Evolutionary conservation across 2,329 filamentous ascomycete genomes (phyloP).

Genomic region (Bipolaris zeicola): DNA sequence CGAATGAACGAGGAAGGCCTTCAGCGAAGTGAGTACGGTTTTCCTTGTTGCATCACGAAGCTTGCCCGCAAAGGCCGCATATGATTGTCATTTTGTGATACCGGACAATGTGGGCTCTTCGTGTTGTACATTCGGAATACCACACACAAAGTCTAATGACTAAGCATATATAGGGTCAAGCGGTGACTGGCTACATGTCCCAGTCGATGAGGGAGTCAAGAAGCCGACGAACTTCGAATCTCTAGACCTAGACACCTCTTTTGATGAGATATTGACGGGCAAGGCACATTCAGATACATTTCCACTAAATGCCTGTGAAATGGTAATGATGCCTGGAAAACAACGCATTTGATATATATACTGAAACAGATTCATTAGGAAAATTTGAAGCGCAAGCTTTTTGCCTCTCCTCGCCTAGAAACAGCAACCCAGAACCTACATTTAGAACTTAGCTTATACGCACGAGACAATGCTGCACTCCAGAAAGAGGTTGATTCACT

Average conservation of each 20-base stretch:
- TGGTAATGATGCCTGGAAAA: conserved; percentile 13
- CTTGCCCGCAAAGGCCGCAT: conserved; percentile 2
- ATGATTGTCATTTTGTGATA: background rate
- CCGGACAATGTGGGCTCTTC: background rate
- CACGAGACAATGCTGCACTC: conserved; percentile 44
- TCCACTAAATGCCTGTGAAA: conserved; percentile 36
- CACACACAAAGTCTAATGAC: conserved; percentile 17
- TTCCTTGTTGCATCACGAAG: conserved; percentile 8
- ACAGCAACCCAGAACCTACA: conserved; percentile 42
- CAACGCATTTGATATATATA: background rate
- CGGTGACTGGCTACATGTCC: conserved; percentile 35
- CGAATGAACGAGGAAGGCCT: conserved; percentile 29
- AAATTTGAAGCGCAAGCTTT: conserved; percentile 48
- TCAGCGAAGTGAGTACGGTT: conserved; percentile 20
- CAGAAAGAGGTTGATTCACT: conserved; percentile 47
- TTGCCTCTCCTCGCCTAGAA: conserved; percentile 40
- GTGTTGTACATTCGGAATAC: conserved; percentile 14
- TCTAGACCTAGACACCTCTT: conserved; percentile 28
- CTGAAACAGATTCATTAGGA: conserved; percentile 22
- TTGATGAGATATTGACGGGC: conserved; percentile 27
- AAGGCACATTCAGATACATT: conserved; percentile 32
- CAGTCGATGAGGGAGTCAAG: conserved; percentile 26
- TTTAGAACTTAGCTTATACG: conserved; percentile 48
- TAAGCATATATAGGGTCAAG: conserved; percentile 33
- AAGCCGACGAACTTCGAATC: conserved; percentile 23